Evolutionary conservation across 345 rosid genomes (phyloP), one percentile per base, ranked within the genome.

Genomic region (Lepidium didymum): DNA sequence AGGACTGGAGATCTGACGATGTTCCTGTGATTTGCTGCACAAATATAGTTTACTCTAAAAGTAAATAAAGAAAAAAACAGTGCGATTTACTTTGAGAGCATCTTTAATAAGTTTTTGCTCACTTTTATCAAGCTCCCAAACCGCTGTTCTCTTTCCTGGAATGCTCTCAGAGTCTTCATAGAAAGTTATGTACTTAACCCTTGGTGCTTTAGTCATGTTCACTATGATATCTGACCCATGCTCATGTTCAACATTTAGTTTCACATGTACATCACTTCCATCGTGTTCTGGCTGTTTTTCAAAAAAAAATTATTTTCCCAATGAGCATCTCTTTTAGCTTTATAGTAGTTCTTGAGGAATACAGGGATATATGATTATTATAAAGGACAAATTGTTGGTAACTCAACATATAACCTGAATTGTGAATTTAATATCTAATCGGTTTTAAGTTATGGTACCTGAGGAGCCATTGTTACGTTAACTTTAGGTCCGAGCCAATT

Each of bases 51-150:
- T 66, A 35, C 9, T 27, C 13, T n/a, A 35, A 16, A 43, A 8
- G 41, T 35, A 1, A 6, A 29, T 8, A 51, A 29, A 55, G 43
- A 61, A 51, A 29, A 55, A 44, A 61, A 21, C 21, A 49, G 11
- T 43, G 33, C 44, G 37, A 16, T 38, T 11, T 54, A 7, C 36
- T 36, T 5, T 34, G 46, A 55, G 29, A 35, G 2, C 7, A 50
- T 27, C 7, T 37, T 63, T 37, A 12, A 64, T 56, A 55, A 64
- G 65, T 66, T 56, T 50, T n/a, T 57, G 62, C 80, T 44, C 73
- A 94, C 99, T 88, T 85, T 91, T 89, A 79, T 94, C 96, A 64
- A 94, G 86, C 85, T 91, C 99, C 96, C 99, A 94, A 47, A 94
- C 97, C 21, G 99, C 97, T 57, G 99, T 94, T 77, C 87, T 87